Evolutionary conservation across 768 basidiomycete genomes (phyloP).

Genomic region (Crepidotus variabilis): DNA sequence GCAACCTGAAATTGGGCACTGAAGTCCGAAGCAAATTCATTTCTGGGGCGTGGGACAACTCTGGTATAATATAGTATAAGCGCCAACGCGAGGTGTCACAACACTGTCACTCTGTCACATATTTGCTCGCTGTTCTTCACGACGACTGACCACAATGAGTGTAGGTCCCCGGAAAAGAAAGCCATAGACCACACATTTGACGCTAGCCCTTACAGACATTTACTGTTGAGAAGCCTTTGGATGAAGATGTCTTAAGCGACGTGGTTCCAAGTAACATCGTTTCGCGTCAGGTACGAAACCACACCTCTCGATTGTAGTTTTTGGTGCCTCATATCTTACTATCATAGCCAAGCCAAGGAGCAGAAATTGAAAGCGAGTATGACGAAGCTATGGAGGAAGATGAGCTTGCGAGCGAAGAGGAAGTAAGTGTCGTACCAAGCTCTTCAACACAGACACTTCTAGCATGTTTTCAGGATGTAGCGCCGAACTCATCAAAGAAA

Average conservation of each 20-base stretch:
- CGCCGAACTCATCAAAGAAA: slow-evolving; percentile 16
- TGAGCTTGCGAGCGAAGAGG: slow-evolving; percentile 55
- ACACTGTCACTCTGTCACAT: neutral
- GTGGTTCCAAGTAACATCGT: slow-evolving; percentile 90
- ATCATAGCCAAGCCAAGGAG: slow-evolving; percentile 57
- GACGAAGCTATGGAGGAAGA: slow-evolving; percentile 59
- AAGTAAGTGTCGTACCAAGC: slow-evolving; percentile 19
- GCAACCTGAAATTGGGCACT: too few species aligned
- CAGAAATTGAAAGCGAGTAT: slow-evolving; percentile 73
- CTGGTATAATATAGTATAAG: neutral
- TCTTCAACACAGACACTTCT: neutral
- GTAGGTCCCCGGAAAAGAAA: neutral
- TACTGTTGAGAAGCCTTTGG: slow-evolving; percentile 35
- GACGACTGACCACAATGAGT: neutral
- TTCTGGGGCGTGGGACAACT: neutral
- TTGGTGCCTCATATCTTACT: neutral
- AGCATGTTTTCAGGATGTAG: slow-evolving; percentile 6
- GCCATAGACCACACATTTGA: neutral
- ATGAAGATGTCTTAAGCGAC: slow-evolving; percentile 87
- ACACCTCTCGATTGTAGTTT: neutral
- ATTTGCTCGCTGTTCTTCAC: neutral
- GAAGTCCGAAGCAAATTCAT: too few species aligned
- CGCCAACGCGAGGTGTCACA: neutral
- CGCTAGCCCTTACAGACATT: slow-evolving; percentile 26
- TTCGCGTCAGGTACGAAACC: slow-evolving; percentile 67